These are phyloP conservation scores for Phaeosphaeria sp. DNA, from an alignment of 2,329 filamentous ascomycete species.

Conservation along the genomic window DNA sequence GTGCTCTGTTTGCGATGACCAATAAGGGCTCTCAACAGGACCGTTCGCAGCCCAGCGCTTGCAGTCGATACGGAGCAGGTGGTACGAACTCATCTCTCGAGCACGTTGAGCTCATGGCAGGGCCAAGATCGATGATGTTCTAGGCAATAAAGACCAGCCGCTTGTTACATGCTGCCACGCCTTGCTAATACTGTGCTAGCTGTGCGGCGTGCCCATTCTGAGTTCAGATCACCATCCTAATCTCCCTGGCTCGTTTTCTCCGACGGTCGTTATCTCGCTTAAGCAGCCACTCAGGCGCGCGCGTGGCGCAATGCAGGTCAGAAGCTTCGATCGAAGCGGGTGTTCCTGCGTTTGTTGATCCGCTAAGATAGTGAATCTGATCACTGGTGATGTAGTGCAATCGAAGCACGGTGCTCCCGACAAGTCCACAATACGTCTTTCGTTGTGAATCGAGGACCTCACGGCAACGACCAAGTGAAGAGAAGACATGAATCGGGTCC, in stretches of 20 bases:
- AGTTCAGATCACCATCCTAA: slow-evolving; percentile 18
- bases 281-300: slow-evolving; percentile 10
- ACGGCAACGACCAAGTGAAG: not conserved
- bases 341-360: slow-evolving; percentile 8
- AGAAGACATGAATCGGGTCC: not conserved
- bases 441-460: not conserved
- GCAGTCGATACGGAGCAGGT: slow-evolving; percentile 12
- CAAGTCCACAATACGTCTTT: not conserved
- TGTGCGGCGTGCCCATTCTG: slow-evolving; percentile 2
- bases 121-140: slow-evolving; percentile 4
- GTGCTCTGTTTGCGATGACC: slow-evolving; percentile 9
- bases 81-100: not conserved
- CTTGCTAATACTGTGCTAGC: not conserved
- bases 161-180: not conserved
- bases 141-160: slow-evolving; percentile 6
- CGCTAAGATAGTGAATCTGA: not conserved
- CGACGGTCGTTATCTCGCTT: slow-evolving; percentile 26
- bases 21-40: slow-evolving; percentile 7
- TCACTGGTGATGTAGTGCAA: not conserved
- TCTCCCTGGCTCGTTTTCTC: slow-evolving; percentile 15
- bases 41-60: not conserved
- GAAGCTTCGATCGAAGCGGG: slow-evolving; percentile 11
- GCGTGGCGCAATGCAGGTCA: slow-evolving; percentile 14
- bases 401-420: not conserved
- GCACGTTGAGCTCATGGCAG: not conserved